A percentile compares a stretch with the other conserved stretches of the same genome.
phyloP scores from a whole-genome alignment of 345 rosid species.

The Arabis alpina region DNA sequence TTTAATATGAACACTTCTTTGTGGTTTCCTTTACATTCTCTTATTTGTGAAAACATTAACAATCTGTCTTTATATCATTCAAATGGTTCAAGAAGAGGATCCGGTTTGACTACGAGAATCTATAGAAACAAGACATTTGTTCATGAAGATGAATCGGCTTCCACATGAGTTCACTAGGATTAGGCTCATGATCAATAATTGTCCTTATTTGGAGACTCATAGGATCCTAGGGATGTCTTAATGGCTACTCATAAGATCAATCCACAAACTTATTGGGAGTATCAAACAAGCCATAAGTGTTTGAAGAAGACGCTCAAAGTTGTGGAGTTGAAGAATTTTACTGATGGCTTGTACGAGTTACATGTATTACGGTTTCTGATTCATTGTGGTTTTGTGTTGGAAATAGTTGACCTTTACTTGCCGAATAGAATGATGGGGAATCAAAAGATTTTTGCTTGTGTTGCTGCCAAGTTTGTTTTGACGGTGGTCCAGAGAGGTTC shows the following conservation, averaged over 20 bases:
- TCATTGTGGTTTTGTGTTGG: too few species aligned
- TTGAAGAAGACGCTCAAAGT: conserved; percentile 9
- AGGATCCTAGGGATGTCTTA: neutral
- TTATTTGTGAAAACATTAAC: neutral
- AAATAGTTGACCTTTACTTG: too few species aligned
- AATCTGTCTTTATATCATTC: neutral
- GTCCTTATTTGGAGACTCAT: conserved; percentile 6
- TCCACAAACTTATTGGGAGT: neutral
- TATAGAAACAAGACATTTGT: conserved; percentile 5
- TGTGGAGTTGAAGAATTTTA: too few species aligned
- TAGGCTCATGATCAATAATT: conserved; percentile 5
- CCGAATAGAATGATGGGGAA: too few species aligned
- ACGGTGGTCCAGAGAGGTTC: too few species aligned
- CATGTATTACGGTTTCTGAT: too few species aligned
- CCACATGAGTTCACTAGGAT: conserved; percentile 15
- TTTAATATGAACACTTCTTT: neutral
- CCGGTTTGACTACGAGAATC: neutral
- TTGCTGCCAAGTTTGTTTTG: too few species aligned
- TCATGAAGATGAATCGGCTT: neutral
- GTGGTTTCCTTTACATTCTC: conserved; percentile 8
- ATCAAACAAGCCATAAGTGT: neutral
- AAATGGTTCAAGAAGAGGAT: neutral
- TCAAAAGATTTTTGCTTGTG: too few species aligned
- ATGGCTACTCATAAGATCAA: neutral
- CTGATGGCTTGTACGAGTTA: too few species aligned